Evolutionary conservation across 2,329 filamentous ascomycete genomes (phyloP), one percentile per base, ranked within the genome.

Genomic region (Sphaerulina populicola): DNA sequence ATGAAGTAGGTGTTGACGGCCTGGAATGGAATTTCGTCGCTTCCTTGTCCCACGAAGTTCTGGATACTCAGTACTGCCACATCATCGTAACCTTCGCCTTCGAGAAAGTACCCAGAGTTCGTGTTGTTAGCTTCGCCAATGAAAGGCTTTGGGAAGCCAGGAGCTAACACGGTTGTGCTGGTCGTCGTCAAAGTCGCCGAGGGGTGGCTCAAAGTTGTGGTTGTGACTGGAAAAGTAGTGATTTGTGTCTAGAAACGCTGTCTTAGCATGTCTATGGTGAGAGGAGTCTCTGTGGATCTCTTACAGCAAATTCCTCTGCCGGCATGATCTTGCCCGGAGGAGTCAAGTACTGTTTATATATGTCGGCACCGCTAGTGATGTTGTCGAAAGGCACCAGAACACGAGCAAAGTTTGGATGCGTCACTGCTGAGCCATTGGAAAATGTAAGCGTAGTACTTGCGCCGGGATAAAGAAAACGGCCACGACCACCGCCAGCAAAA

Each of bases 91-190:
- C 68, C 71, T 14, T 64, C 68, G 9, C 69, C 71, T 31, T 71
- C 61, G 14, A 75, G 64, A 62, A 69, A 74, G 55, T 74, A 75
- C 8, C 73, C 73, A 15, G 68, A 68, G 49, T 74, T 73, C n/a
- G 69, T 57, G 49, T 75, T 74, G 54, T 66, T 57, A 2, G 59
- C 60, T 5, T 71, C 67, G 2, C 68, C 57, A 21, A 72, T 60
- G 18, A 74, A 57, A 1, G 72, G 71, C 1, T 57, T 54, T 0
- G 73, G 73, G 47, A 72, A 75, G 2, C 73, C 73, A 15, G 72
- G 72, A 2, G 69, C 63, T 44, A 66, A 60, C 5, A 61, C 59
- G 3, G 54, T 58, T 1, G 60, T 62, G 14, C 44, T 43, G 6
- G 31, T n/a, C 3, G 49, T 31, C 4, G 56, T 36, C 12, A 33